Percentiles rank a stretch among this genome's conserved stretches.
Conservation (phyloP, 495 filamentous ascomycete genomes). For the Pyrenula aspistea region DNA sequence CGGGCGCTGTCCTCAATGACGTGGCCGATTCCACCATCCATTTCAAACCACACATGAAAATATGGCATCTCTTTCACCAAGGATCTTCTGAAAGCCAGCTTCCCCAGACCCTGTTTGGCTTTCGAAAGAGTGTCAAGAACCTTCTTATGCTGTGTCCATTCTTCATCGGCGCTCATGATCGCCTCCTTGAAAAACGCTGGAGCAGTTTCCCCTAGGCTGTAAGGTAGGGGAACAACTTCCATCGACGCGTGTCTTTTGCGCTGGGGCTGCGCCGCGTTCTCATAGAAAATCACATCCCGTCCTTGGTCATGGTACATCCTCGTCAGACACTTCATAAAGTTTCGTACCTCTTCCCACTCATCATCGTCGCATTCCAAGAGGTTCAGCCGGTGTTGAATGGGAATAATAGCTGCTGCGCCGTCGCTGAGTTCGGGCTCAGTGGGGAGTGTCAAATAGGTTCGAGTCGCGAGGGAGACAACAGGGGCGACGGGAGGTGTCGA, state of each 20-base stretch:
- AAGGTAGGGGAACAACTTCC: constrained; percentile 77
- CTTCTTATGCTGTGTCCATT: constrained; percentile 93
- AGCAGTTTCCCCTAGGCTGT: constrained; percentile 74
- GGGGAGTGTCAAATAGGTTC: constrained; percentile 79
- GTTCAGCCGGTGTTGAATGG: constrained; percentile 79
- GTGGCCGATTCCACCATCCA: constrained; percentile 88
- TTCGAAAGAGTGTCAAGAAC: constrained; percentile 77
- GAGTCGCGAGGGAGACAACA: constrained; percentile 76
- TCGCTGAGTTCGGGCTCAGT: constrained; percentile 79
- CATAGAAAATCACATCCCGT: constrained; percentile 90
- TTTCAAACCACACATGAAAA: constrained; percentile 91
- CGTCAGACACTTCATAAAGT: constrained; percentile 96
- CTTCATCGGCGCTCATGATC: constrained; percentile 73
- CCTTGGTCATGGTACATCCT: constrained; percentile 87
- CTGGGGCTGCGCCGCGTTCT: constrained; percentile 75
- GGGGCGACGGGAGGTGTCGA: constrained; percentile 76
- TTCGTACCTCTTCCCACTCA: constrained; percentile 97
- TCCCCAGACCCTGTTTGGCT: constrained; percentile 58
- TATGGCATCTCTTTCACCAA: constrained; percentile 97
- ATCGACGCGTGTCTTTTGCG: constrained; percentile 75
- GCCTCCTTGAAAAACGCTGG: constrained; percentile 95
- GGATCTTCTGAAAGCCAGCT: constrained; percentile 67
- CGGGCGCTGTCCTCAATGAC: constrained; percentile 76
- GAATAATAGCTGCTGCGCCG: constrained; percentile 77
- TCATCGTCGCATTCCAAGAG: constrained; percentile 96